Evolutionary conservation across 495 filamentous ascomycete species (phyloP), one percentile per base, ranked within the genome.

Genomic region (Collariella sp.): DNA sequence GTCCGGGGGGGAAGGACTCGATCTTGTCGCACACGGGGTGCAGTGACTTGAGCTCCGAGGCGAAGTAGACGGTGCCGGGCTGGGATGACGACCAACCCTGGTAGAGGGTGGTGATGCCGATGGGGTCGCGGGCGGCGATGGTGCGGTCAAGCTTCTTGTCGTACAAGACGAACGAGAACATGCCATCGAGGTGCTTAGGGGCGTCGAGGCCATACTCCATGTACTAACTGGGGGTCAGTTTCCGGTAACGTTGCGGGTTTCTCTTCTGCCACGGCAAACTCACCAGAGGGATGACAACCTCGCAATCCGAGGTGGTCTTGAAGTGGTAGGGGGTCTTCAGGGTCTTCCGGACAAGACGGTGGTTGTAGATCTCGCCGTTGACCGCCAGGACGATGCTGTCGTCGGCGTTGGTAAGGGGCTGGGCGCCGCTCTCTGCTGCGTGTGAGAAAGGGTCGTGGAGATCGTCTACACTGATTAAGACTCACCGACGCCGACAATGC

Each of bases 301-400:
- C 93, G 72, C 93, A 98, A 62, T 98, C 93, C 29, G 91, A 96
- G 66, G 93, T 85, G 47, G 93, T 98, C 82, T 94, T 95, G 80
- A 96, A 98, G 71, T 86, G 82, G 70, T 95, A 91, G 22, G 84
- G 81, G 20, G 72, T 74, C 71, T 87, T 87, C 65, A 96, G 71
- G 56, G 72, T 75, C 72, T 96, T 96, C 58, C 93, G 83, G 60
- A 98, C 75, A 60, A 96, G 80, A 58, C 90, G 83, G 74, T 98
- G 93, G 81, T 98, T 98, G 79, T 98, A 98, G 70, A 98, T 98
- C 72, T 98, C 93, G 72, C 93, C 93, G 72, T 98, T 98, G 83
- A 96, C 93, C 54, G 93, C 93, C 46, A 98, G 81, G 53, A 89
- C 83, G 58, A 98, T 83, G 56, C 80, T 85, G 50, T 82, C 85